Conservation (phyloP, 768 basidiomycete species). For the Suillus americanus region DNA sequence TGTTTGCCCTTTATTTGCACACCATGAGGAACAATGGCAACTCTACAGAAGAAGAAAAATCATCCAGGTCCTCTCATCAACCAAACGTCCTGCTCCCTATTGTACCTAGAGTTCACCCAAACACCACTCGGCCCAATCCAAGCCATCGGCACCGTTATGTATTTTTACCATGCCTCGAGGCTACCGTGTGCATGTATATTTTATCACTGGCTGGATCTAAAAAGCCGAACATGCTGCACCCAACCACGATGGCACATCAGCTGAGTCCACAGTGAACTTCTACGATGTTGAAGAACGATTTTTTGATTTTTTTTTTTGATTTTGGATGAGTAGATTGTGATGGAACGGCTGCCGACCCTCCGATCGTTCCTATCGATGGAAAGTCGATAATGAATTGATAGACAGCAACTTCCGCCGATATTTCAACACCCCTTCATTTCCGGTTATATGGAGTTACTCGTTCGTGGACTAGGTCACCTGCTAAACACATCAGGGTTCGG, state of each 20-base stretch:
- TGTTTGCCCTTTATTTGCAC: slow-evolving; percentile 12
- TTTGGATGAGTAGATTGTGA: not conserved
- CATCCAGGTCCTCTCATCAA: not conserved
- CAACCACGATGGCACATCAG: slow-evolving; percentile 4
- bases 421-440: slow-evolving; percentile 7
- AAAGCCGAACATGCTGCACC: slow-evolving; percentile 3
- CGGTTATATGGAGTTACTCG: slow-evolving; percentile 4
- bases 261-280: not conserved
- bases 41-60: not conserved
- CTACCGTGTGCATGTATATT: slow-evolving; percentile 8
- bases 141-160: slow-evolving; percentile 14
- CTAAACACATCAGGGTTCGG: slow-evolving; percentile 12
- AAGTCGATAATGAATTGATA: slow-evolving; percentile 15
- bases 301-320: not conserved
- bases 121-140: slow-evolving; percentile 13
- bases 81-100: slow-evolving; percentile 5
- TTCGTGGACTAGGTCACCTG: slow-evolving; percentile 8
- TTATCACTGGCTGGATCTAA: not conserved
- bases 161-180: slow-evolving; percentile 26
- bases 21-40: slow-evolving; percentile 5
- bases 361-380: slow-evolving; percentile 22
- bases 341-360: slow-evolving; percentile 11
- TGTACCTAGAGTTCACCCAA: not conserved
- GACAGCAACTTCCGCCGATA: slow-evolving; percentile 12
- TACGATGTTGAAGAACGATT: not conserved